These are phyloP conservation scores for Hericium coralloides DNA, from an alignment of 768 basidiomycete genomes.

Conservation along the genomic window DNA sequence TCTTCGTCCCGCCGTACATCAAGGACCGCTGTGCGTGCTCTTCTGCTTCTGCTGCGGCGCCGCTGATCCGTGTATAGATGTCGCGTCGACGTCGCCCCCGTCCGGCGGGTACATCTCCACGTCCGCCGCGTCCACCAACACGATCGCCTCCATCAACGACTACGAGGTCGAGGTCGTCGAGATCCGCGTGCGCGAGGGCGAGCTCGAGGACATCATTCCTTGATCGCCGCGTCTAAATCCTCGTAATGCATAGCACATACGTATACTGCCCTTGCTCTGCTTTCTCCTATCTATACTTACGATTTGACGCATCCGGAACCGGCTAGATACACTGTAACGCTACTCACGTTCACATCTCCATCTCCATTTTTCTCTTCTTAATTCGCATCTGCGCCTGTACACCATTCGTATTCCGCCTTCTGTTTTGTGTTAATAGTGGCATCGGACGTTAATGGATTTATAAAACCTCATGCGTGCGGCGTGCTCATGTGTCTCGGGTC, in stretches of 20 bases:
- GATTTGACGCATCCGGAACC: neutral
- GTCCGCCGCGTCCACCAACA: conserved; percentile 59
- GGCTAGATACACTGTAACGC: too few species aligned
- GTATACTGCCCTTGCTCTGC: neutral
- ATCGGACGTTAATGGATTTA: too few species aligned
- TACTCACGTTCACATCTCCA: neutral
- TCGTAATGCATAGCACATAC: too few species aligned
- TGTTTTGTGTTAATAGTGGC: too few species aligned
- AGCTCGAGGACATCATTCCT: conserved; percentile 70
- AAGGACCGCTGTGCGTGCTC: conserved; percentile 76
- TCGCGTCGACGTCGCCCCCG: conserved; percentile 77
- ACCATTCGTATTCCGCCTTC: too few species aligned
- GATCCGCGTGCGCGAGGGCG: conserved; percentile 74
- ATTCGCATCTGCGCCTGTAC: too few species aligned
- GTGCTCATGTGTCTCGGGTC: too few species aligned
- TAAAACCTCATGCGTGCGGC: too few species aligned
- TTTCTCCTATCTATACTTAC: conserved; percentile 4
- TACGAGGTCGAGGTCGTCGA: conserved; percentile 85
- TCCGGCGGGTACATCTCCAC: conserved; percentile 56
- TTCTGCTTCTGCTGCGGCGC: conserved; percentile 10
- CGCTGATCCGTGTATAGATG: conserved; percentile 37
- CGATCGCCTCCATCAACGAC: conserved; percentile 45
- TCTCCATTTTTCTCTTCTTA: too few species aligned
- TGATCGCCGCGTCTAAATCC: too few species aligned
- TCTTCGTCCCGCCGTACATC: conserved; percentile 84